Evolutionary conservation across 306 rosid species (phyloP), one percentile per base, ranked within the genome.

Genomic region (Inga oerstediana): DNA sequence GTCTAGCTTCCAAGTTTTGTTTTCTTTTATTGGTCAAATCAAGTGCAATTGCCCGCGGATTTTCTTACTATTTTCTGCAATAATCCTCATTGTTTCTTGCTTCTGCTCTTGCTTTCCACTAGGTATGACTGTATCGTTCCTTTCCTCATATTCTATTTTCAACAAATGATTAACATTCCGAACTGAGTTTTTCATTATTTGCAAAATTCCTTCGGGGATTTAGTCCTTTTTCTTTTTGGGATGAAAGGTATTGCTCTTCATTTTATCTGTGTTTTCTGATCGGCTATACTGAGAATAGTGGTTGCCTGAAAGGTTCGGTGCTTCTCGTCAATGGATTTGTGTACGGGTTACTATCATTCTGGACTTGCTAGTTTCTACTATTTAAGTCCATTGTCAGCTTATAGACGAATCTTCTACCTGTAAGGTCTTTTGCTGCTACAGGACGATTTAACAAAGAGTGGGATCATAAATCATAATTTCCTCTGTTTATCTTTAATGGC

Each of bases 1-100:
- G 76, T 61, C 77, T 89, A 37, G 71, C 79, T 77, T 84, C 64
- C 49, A 83, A 78, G 35, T 58, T 75, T 35, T 43, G 59, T 67
- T 79, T 85, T 61, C 20, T 78, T 46, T 27, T 78, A 52, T n/a
- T 66, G 14, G 46, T 75, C 73, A 45, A 58, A 46, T 79, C 27
- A 72, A 66, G 61, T 39, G 43, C 75, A 74, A 62, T 78, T 85
- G 68, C 44, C 54, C 70, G 52, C 68, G 11, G 56, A 73, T 58
- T 85, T 85, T 75, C 49, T 73, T 69, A 39, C 67, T 61, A 20
- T 68, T 12, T 46, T 79, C 81, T 65, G 20, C 3, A 44, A 70
- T 22, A 44, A 70, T 22, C 30, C 59, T 48, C 74, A 37, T 27
- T 59, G 69, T 37, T 68, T 70, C 13, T 41, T 72, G 67, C 73